These are phyloP conservation scores for Xylaria scruposa DNA, from an alignment of 495 filamentous ascomycete species.

Conservation along the genomic window DNA sequence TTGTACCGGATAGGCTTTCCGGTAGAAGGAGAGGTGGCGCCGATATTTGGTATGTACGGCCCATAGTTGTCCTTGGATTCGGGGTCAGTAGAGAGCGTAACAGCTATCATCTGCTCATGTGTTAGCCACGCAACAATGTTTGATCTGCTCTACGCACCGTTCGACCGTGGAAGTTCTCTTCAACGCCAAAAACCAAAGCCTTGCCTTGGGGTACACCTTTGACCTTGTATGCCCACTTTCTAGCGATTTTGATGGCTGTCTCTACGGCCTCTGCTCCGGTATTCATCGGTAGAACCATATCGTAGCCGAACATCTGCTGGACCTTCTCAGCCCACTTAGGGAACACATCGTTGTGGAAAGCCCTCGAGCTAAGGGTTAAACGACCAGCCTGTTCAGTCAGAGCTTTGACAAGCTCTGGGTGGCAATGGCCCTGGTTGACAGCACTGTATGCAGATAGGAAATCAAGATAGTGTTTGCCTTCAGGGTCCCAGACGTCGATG, in stretches of 20 bases:
- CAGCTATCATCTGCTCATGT: constrained; percentile 79
- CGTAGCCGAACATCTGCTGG: constrained; percentile 84
- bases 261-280: constrained; percentile 99
- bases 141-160: constrained; percentile 67
- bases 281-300: constrained; percentile 99
- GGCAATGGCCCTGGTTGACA: constrained; percentile 98
- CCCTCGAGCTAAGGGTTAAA: constrained; percentile 90
- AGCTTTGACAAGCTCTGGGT: constrained; percentile 91
- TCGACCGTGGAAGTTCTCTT: constrained; percentile 95
- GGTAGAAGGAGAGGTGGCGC: constrained; percentile 78
- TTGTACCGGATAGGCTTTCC: constrained; percentile 83
- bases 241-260: constrained; percentile 94
- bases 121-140: constrained; percentile 33
- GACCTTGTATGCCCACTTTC: constrained; percentile 98
- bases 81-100: constrained; percentile 92
- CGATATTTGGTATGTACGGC: constrained; percentile 88
- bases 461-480: constrained; percentile 96
- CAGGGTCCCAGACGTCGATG: constrained; percentile 93
- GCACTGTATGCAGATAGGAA: constrained; percentile 98
- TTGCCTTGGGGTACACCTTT: constrained; percentile 87
- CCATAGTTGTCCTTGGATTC: constrained; percentile 98
- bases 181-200: constrained; percentile 82
- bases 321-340: constrained; percentile 94
- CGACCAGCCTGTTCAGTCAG: constrained; percentile 88
- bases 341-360: constrained; percentile 99